Evolutionary conservation across 805 yeast species (phyloP), one percentile per base, ranked within the genome.

Genomic region (Candida dendrica): DNA sequence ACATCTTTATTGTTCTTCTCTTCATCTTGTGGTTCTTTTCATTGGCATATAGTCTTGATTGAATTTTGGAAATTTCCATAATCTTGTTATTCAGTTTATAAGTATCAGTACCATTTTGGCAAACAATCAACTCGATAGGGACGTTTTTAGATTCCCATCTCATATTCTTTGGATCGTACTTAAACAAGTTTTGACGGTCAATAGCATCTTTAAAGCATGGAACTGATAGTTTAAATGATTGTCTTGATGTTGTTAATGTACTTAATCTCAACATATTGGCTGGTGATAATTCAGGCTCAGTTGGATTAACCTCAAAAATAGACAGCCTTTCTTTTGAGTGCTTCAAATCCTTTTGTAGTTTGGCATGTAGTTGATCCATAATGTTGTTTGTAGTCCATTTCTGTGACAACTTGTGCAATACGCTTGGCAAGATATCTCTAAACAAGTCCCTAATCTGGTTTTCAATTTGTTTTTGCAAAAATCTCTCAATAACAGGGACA

Each of bases 391-490:
- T 58, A 3, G 81, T 74, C 69, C 79, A 88, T 50, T 75, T 77
- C 53, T 84, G 77, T 30, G 88, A 79, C 43, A 86, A 71, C 52
- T 82, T 77, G 62, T 88, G 90, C 40, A 88, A 69, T 37, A 87
- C 77, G 10, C 87, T 78, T 2, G 96, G 96, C 41, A 88, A 69
- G 40, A 87, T 83, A 56, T 88, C 96, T 46, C 93, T 70, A 63
- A 88, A 88, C 47, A 88, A 66, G 40, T 82, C 86, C 41, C 95
- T 66, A 29, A 88, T 80, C 58, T 85, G 93, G 41, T 69, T 73
- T 57, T 88, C 95, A 45, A 88, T 88, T 57, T 87, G 93, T 37
- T 75, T 74, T 56, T 88, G 95, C 47, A 88, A 63, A 50, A 86
- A 84, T 44, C 78, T 74, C n/a, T 95, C 93, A 51, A 88, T 76